Evolutionary conservation across 2,329 filamentous ascomycete genomes (phyloP).

Genomic region (Zymoseptoria ardabiliae): DNA sequence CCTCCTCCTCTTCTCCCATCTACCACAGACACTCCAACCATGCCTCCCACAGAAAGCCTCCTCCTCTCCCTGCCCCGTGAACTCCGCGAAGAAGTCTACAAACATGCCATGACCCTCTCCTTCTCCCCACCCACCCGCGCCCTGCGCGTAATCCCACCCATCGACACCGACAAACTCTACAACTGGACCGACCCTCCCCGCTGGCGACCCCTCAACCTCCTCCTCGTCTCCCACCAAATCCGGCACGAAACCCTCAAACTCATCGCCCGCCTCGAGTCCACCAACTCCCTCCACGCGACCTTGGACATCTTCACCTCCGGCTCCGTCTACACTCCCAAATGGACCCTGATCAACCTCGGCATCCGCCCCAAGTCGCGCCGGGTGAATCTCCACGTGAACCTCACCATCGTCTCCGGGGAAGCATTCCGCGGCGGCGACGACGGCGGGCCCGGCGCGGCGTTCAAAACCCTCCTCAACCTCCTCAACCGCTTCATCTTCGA

Average conservation of each 20-base stretch:
- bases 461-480: conserved; percentile 15
- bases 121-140: conserved; percentile 3
- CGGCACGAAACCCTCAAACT: conserved; percentile 14
- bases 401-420: conserved; percentile 22
- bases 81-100: conserved; percentile 19
- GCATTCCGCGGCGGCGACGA: conserved; percentile 17
- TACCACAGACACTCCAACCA: neutral
- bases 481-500: conserved; percentile 17
- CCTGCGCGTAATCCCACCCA: conserved; percentile 5
- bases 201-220: conserved; percentile 6
- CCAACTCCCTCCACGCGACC: conserved; percentile 5
- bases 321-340: conserved; percentile 19
- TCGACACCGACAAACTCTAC: conserved; percentile 9
- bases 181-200: conserved; percentile 6
- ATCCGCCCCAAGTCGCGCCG: conserved; percentile 3
- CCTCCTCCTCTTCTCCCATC: neutral
- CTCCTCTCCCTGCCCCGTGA: conserved; percentile 19
- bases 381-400: conserved; percentile 16
- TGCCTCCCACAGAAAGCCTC: conserved; percentile 2
- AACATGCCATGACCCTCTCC: conserved; percentile 4
- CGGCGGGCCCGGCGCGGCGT: conserved; percentile 9
- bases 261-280: conserved; percentile 7
- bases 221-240: conserved; percentile 13
- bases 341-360: conserved; percentile 14
- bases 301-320: conserved; percentile 20